Conservation (phyloP, 371 early-diverging fungal genomes). For the Mortierella sp. region DNA sequence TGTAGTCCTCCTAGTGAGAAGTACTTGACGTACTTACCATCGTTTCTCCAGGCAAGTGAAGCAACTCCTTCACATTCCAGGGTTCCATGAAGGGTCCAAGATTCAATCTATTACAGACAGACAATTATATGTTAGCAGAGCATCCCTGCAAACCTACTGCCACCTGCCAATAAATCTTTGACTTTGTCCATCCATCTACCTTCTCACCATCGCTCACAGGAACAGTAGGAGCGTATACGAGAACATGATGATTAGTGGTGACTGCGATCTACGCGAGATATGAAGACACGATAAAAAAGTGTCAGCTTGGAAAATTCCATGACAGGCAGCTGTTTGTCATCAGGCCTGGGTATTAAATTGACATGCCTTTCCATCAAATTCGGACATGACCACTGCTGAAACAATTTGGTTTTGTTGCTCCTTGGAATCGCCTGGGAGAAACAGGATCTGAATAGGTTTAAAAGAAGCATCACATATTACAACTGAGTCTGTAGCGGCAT, state of each 20-base stretch:
- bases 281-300: background rate
- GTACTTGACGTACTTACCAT: conserved; percentile 20
- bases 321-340: background rate
- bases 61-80: conserved; percentile 38
- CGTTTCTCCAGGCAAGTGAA: conserved; percentile 53
- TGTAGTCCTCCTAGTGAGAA: background rate
- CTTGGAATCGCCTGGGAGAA: conserved; percentile 42
- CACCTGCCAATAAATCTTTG: background rate
- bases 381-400: conserved; percentile 54
- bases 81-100: conserved; percentile 33
- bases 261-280: conserved; percentile 50
- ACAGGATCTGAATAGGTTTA: conserved; percentile 54
- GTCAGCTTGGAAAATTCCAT: background rate
- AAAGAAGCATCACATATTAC: conserved; percentile 56
- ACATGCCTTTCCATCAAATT: conserved; percentile 53
- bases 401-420: conserved; percentile 51
- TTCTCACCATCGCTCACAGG: conserved; percentile 29
- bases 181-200: conserved; percentile 9
- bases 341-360: background rate
- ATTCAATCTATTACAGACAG: conserved; percentile 23
- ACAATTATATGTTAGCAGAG: background rate
- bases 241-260: conserved; percentile 50
- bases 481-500: conserved; percentile 49
- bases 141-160: background rate
- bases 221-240: conserved; percentile 39